phyloP scores from a whole-genome alignment of 2,329 filamentous ascomycete genomes.

The Talaromyces sp. region DNA sequence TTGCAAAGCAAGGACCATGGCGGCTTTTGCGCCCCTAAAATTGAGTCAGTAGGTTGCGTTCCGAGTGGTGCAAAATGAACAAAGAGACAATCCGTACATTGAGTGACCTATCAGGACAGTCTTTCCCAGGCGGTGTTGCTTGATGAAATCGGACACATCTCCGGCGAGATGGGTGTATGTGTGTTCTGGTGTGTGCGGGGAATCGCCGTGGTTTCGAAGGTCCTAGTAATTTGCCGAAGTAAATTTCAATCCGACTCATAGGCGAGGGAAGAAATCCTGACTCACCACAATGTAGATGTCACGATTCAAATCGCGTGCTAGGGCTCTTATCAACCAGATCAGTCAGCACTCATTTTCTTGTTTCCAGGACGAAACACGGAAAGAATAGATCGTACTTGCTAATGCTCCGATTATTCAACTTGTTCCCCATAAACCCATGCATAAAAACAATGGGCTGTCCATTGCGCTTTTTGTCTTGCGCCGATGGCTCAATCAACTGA shows the following conservation, averaged over 20 bases:
- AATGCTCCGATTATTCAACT: conserved; percentile 90
- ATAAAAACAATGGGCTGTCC: conserved; percentile 75
- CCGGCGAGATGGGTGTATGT: conserved; percentile 80
- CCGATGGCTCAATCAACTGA: conserved; percentile 38
- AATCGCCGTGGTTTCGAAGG: conserved; percentile 89
- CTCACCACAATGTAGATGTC: conserved; percentile 78
- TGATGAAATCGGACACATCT: conserved; percentile 78
- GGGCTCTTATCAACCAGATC: conserved; percentile 58
- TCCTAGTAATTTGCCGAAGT: conserved; percentile 56
- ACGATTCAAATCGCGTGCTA: conserved; percentile 77
- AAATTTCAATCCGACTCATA: not conserved
- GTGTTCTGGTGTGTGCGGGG: conserved; percentile 72
- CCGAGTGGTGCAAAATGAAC: not conserved
- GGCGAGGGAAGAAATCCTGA: not conserved
- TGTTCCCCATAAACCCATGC: conserved; percentile 91
- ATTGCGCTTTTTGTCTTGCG: conserved; percentile 27
- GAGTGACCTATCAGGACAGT: conserved; percentile 87
- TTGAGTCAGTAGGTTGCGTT: conserved; percentile 13
- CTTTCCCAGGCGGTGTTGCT: conserved; percentile 65
- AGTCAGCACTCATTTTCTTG: not conserved
- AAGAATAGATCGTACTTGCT: conserved; percentile 71
- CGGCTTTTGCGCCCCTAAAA: conserved; percentile 81
- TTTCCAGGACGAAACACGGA: not conserved
- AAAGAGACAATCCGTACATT: conserved; percentile 59
- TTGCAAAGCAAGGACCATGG: conserved; percentile 79